Conservation (phyloP, 345 rosid genomes). For the Melaleuca alternifolia region DNA sequence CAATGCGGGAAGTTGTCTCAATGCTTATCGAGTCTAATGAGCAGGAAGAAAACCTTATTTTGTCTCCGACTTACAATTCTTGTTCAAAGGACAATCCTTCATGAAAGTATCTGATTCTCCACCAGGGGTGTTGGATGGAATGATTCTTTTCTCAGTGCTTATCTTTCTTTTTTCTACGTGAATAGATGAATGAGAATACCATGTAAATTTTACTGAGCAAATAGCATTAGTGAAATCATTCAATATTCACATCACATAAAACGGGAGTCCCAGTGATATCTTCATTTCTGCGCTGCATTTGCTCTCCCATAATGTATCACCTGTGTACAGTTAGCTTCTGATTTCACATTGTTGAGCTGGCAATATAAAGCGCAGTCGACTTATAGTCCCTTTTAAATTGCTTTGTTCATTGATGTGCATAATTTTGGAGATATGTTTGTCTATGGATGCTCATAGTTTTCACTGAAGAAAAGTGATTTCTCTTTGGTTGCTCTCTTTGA, state of each 20-base stretch:
- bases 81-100: conserved; percentile 10
- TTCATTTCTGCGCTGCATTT: background rate
- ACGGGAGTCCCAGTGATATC: background rate
- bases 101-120: conserved; percentile 10
- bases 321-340: background rate
- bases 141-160: background rate
- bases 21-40: conserved; percentile 74
- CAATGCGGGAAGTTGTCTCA: conserved; percentile 76
- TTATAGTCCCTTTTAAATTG: background rate
- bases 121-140: background rate
- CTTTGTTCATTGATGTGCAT: background rate
- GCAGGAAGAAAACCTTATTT: conserved; percentile 27
- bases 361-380: background rate
- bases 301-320: background rate
- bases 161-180: conserved; percentile 1
- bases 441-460: background rate
- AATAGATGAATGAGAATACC: background rate
- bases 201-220: background rate
- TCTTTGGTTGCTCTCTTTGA: background rate
- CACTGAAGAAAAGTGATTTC: background rate
- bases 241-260: background rate
- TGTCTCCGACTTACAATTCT: conserved; percentile 15
- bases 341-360: background rate
- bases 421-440: background rate
- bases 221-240: background rate